phyloP scores from a whole-genome alignment of 2,329 filamentous ascomycete species.

The Metarhizium robertsii region DNA sequence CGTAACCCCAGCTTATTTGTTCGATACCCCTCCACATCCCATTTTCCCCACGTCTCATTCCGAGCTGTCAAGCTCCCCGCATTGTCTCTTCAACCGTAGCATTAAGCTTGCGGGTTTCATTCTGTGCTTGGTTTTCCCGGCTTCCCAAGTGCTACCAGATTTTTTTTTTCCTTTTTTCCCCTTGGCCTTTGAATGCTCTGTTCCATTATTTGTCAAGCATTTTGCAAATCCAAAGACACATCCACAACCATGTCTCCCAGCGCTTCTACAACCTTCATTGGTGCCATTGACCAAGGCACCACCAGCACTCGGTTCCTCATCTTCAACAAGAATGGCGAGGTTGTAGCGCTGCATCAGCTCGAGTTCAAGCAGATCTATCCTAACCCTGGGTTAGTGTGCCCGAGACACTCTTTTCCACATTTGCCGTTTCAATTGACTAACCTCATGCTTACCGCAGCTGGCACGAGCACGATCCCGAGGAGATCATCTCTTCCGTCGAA shows the following conservation, averaged over 20 bases:
- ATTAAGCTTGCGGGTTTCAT: not conserved
- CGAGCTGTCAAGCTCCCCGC: not conserved
- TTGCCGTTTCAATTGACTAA: not conserved
- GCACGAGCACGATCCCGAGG: constrained; percentile 76
- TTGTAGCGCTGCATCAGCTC: constrained; percentile 63
- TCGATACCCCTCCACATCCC: constrained; percentile 1
- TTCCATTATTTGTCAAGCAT: constrained; percentile 13
- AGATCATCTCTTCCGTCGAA: constrained; percentile 63
- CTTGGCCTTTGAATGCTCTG: constrained; percentile 13
- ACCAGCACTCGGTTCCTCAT: constrained; percentile 72
- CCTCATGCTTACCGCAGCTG: constrained; percentile 43
- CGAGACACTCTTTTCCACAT: constrained; percentile 14
- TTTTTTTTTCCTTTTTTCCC: not conserved
- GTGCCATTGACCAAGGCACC: constrained; percentile 72
- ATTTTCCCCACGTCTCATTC: constrained; percentile 1
- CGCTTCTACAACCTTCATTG: constrained; percentile 44
- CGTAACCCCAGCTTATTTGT: not conserved
- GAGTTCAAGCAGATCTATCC: constrained; percentile 70
- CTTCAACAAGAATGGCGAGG: constrained; percentile 61
- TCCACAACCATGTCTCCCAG: constrained; percentile 22
- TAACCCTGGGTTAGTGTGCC: constrained; percentile 51
- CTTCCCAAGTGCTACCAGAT: not conserved
- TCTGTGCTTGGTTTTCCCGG: not conserved
- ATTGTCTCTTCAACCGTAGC: not conserved
- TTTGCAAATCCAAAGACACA: not conserved